Conservation (phyloP, 2,329 filamentous ascomycete genomes). For the Microdochium bolleyi region DNA sequence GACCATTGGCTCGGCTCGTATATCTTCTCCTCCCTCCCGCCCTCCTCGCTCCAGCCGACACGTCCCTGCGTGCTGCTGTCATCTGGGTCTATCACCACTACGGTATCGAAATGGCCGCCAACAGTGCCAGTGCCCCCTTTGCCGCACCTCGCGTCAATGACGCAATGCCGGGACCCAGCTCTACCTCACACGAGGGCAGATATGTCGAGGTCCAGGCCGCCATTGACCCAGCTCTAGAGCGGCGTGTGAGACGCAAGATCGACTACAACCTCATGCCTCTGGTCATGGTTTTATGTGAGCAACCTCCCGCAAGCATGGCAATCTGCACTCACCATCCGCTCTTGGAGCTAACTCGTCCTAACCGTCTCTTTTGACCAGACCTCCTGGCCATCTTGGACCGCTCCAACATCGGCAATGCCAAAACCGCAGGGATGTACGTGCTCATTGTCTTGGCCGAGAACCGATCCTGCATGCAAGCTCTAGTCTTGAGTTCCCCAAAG, state of each 20-base stretch:
- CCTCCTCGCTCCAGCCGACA: too few species aligned
- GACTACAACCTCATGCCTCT: background rate
- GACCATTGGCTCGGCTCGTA: too few species aligned
- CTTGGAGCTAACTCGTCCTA: background rate
- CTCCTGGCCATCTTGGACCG: conserved; percentile 27
- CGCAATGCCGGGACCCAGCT: too few species aligned
- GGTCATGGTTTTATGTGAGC: background rate
- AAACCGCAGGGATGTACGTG: conserved; percentile 24
- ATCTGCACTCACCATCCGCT: background rate
- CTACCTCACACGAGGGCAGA: too few species aligned
- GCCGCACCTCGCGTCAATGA: too few species aligned
- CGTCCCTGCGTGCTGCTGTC: too few species aligned
- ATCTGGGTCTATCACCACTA: too few species aligned
- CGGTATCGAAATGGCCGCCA: too few species aligned
- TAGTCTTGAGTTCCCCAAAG: background rate
- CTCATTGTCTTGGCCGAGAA: background rate
- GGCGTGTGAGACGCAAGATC: background rate
- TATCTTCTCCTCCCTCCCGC: too few species aligned
- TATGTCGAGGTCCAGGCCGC: background rate
- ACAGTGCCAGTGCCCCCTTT: too few species aligned
- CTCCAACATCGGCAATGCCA: conserved; percentile 30
- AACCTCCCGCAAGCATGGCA: conserved; percentile 10
- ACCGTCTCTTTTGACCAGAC: conserved; percentile 9
- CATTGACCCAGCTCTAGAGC: background rate
- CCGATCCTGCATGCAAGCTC: background rate